Evolutionary conservation across 345 rosid species (phyloP), one percentile per base, ranked within the genome.

Genomic region (Luvunga scandens): DNA sequence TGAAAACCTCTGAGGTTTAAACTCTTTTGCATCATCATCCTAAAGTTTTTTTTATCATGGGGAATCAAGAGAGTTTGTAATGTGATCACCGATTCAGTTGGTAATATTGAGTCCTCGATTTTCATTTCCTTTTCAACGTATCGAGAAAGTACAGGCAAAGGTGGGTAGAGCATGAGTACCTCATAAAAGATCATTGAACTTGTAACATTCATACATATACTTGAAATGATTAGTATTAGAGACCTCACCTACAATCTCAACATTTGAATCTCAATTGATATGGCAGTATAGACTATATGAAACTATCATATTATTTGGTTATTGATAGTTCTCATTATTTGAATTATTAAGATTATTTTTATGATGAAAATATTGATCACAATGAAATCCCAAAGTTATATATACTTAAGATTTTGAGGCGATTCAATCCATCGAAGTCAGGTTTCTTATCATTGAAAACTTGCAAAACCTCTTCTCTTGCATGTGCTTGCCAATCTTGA

Each of bases 401-500:
- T 39, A 39, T 9, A 39, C 45, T 39, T 39, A 39, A 12, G 13
- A 39, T 39, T 39, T 39, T 39, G 45, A 39, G 45, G 45, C 4
- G 16, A 42, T 45, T 45, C 18, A 45, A 13, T 45, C 50, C 50
- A 45, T 45, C 18, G 5, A 12, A 13, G 50, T 45, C 4, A 12
- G 50, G 50, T 13, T 45, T 45, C 4, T 45, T 78, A 31, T 73
- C 71, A 24, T 83, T 85, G 36, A 89, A 79, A 0, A 72, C 78
- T 55, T 76, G 77, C 28, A 82, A 65, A 18, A 89, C 83, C 85
- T 89, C 95, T 72, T 86, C 83, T 77, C 92, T 87, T 24, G 92
- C 85, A 60, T 80, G 83, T 63, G 42, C 75, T 80, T 91, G 95
- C 95, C 95, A 88, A 8, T 84, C 80, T 68, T 81, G 88, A 69